These are phyloP conservation scores for Boletus bicolor DNA, from an alignment of 768 basidiomycete genomes.

Conservation along the genomic window DNA sequence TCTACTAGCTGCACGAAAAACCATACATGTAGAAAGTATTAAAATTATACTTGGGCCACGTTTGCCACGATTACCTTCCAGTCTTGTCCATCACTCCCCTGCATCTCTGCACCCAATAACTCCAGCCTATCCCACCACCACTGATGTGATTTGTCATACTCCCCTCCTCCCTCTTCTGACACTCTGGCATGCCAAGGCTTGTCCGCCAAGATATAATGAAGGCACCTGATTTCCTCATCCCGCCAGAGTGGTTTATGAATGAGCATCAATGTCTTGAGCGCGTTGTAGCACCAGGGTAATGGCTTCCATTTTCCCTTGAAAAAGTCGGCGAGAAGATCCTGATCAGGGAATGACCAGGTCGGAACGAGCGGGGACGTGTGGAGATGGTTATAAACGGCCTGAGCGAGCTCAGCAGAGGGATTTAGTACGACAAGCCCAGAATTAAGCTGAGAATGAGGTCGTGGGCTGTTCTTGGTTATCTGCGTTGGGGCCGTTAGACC, in stretches of 20 bases:
- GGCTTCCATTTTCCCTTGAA: slow-evolving; percentile 80
- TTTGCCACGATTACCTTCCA: slow-evolving; percentile 51
- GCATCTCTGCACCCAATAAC: slow-evolving; percentile 40
- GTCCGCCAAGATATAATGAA: slow-evolving; percentile 84
- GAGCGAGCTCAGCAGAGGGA: slow-evolving; percentile 60
- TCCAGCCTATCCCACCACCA: slow-evolving; percentile 84
- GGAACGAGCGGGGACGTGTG: slow-evolving; percentile 48
- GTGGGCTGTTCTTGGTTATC: slow-evolving; percentile 48
- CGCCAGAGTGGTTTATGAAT: slow-evolving; percentile 77
- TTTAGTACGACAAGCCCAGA: slow-evolving; percentile 83
- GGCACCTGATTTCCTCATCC: slow-evolving; percentile 79
- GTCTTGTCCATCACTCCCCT: slow-evolving; percentile 40
- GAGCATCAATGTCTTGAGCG: slow-evolving; percentile 77
- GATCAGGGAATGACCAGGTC: slow-evolving; percentile 80
- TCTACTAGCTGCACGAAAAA: background rate
- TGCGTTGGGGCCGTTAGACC: slow-evolving; percentile 45
- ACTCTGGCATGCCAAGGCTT: slow-evolving; percentile 78
- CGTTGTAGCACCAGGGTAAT: slow-evolving; percentile 87
- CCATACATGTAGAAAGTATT: background rate
- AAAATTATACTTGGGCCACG: slow-evolving; percentile 34
- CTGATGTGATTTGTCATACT: slow-evolving; percentile 52
- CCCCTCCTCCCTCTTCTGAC: slow-evolving; percentile 36
- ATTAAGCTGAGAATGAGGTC: slow-evolving; percentile 83
- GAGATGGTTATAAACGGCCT: slow-evolving; percentile 46
- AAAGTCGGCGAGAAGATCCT: slow-evolving; percentile 81